A percentile compares a stretch with the other conserved stretches of the same genome.
Evolutionary conservation across 2,329 filamentous ascomycete genomes (phyloP).

Genomic region (Aureobasidium sp.): DNA sequence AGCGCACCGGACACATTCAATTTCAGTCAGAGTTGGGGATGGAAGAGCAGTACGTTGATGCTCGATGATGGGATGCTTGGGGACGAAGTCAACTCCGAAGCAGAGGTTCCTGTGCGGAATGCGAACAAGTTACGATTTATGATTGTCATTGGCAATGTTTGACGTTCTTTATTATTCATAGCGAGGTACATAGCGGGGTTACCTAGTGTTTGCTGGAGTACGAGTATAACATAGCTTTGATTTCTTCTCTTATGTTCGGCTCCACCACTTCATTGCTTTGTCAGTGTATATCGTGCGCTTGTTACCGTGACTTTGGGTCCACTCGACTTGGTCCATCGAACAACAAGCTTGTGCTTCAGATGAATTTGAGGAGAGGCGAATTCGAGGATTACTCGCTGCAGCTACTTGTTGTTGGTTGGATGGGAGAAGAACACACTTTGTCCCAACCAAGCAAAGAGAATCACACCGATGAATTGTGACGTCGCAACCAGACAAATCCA

Average conservation of each 20-base stretch:
- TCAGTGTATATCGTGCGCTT: too few relatives aligned
- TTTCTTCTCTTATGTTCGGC: background rate
- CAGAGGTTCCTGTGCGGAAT: conserved; percentile 26
- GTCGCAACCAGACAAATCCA: background rate
- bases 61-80: conserved; percentile 41
- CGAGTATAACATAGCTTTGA: background rate
- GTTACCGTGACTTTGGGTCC: too few relatives aligned
- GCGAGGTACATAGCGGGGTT: background rate
- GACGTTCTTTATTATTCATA: conserved; percentile 11
- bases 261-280: too few relatives aligned
- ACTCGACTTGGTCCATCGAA: too few relatives aligned
- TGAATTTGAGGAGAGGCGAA: background rate
- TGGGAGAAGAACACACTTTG: too few relatives aligned
- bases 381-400: background rate
- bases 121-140: conserved; percentile 49
- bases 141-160: conserved; percentile 52
- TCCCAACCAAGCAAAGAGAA: background rate
- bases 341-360: background rate
- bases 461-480: background rate
- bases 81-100: conserved; percentile 23
- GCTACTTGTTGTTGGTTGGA: too few relatives aligned
- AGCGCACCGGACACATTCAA: conserved; percentile 53
- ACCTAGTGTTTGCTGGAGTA: background rate
- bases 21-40: conserved; percentile 55
- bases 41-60: conserved; percentile 55